phyloP scores from a whole-genome alignment of 2,329 filamentous ascomycete genomes.

The Aspergillus sp. region DNA sequence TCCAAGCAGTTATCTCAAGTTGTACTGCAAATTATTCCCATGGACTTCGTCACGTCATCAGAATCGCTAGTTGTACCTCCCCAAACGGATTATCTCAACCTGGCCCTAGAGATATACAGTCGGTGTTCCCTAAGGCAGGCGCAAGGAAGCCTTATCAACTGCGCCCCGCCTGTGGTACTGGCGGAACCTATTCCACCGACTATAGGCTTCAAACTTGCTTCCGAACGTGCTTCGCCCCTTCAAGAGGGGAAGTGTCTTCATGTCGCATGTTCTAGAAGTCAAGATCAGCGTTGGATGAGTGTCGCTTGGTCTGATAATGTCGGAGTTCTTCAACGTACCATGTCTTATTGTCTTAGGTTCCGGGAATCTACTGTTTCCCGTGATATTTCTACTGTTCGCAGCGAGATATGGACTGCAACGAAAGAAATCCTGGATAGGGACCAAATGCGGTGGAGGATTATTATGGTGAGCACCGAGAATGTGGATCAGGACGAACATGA shows the following conservation, averaged over 20 bases:
- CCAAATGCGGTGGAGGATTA: constrained; percentile 60
- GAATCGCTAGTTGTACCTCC: constrained; percentile 57
- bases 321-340: constrained; percentile 57
- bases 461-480: constrained; percentile 57
- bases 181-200: constrained; percentile 57
- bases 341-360: constrained; percentile 59
- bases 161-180: constrained; percentile 59
- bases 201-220: constrained; percentile 59
- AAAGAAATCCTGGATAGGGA: constrained; percentile 58
- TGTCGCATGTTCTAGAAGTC: constrained; percentile 61
- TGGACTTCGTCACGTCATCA: constrained; percentile 58
- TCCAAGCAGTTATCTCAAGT: constrained; percentile 50
- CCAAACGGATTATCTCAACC: constrained; percentile 51
- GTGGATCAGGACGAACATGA: constrained; percentile 58
- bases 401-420: constrained; percentile 63
- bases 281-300: constrained; percentile 62
- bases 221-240: constrained; percentile 59
- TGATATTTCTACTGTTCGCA: constrained; percentile 54
- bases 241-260: constrained; percentile 63
- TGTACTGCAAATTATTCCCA: constrained; percentile 62
- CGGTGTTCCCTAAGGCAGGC: constrained; percentile 56
- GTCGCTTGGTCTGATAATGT: constrained; percentile 64
- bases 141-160: constrained; percentile 45
- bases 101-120: constrained; percentile 63
- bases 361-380: constrained; percentile 36